Evolutionary conservation across 2,329 filamentous ascomycete genomes (phyloP).

Genomic region (Graphilbum fragrans): DNA sequence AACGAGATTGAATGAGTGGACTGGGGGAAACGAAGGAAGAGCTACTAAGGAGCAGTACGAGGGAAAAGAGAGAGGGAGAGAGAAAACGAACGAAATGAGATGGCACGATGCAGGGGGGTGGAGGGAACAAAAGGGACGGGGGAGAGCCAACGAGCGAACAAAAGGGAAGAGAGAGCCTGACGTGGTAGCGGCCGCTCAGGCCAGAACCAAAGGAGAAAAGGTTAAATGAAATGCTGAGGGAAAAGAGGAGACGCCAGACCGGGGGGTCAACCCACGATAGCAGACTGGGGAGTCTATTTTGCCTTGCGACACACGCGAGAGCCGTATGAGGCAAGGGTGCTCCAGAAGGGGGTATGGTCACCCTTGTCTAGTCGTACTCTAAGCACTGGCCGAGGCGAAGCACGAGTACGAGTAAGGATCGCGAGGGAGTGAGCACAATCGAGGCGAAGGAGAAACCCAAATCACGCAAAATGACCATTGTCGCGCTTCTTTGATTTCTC

Average conservation of each 20-base stretch:
- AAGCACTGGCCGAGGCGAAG: too few relatives aligned
- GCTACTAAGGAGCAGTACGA: not conserved
- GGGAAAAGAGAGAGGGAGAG: not conserved
- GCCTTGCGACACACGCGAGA: too few relatives aligned
- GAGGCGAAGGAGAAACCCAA: too few relatives aligned
- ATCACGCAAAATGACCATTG: too few relatives aligned
- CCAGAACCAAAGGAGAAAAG: slow-evolving; percentile 4
- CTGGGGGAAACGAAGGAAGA: not conserved
- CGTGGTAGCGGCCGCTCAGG: not conserved
- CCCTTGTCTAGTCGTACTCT: too few relatives aligned
- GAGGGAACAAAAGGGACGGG: not conserved
- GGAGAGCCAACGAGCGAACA: not conserved
- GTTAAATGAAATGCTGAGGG: slow-evolving; percentile 5
- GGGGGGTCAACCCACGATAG: too few relatives aligned
- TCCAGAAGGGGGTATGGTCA: too few relatives aligned
- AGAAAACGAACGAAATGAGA: slow-evolving; percentile 1
- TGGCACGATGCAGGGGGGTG: not conserved
- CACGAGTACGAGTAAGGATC: too few relatives aligned
- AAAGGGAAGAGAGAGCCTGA: not conserved
- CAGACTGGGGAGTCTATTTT: too few relatives aligned
- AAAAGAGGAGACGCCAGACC: not conserved
- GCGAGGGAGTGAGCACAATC: too few relatives aligned
- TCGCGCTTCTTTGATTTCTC: too few relatives aligned
- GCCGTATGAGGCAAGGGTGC: not conserved
- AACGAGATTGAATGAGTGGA: not conserved